Evolutionary conservation across 257 asterid species (phyloP).

Genomic region (Vinca minor): DNA sequence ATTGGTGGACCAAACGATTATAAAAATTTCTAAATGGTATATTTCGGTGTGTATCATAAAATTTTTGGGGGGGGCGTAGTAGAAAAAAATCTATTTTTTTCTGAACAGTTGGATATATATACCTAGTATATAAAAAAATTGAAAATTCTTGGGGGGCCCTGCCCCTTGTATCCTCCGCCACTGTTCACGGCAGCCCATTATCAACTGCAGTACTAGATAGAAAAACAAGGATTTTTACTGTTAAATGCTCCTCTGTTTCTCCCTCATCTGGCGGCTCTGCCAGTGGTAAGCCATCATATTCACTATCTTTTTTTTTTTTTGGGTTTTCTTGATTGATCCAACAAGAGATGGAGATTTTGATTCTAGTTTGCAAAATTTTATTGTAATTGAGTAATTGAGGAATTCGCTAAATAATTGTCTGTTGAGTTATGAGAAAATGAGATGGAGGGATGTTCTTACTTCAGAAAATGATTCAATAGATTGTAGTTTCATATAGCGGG

Average conservation of each 20-base stretch:
- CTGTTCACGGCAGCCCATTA: conserved; percentile 1
- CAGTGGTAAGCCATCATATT: background rate
- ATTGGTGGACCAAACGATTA: no score
- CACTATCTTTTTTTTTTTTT: background rate
- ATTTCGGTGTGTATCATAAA: no score
- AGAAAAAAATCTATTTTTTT: no score
- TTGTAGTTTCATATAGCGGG: no score
- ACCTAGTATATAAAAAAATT: no score
- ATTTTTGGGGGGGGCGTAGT: no score
- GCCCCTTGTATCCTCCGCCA: background rate
- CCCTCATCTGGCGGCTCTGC: conserved; percentile 18
- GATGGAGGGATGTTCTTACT: no score
- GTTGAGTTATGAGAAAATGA: no score
- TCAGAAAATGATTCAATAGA: no score
- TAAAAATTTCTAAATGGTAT: no score
- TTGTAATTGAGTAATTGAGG: background rate
- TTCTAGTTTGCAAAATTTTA: background rate
- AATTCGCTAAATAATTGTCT: background rate
- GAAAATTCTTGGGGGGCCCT: background rate
- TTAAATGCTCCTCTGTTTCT: conserved; percentile 22
- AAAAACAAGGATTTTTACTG: conserved; percentile 11
- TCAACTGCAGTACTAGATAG: conserved; percentile 5
- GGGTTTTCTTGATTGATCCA: background rate
- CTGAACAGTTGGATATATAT: no score
- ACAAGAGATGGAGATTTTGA: background rate